Conservation (phyloP, 106 monocot species). For the Narthecium ossifragum region DNA sequence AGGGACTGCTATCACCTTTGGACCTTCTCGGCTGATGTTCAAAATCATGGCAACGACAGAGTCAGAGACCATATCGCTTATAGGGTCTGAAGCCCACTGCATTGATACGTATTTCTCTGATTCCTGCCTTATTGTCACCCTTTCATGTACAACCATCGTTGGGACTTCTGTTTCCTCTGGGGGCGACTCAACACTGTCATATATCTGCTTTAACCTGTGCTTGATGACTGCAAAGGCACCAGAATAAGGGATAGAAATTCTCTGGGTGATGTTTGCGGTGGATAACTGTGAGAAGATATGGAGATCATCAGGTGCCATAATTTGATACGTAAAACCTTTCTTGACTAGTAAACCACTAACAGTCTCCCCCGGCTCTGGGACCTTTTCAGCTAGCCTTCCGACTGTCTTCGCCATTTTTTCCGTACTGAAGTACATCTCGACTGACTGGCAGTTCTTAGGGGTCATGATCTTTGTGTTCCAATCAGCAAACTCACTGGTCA, state of each 20-base stretch:
- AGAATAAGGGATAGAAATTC: conserved; percentile 80
- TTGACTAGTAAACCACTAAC: conserved; percentile 86
- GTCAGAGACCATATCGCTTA: conserved; percentile 97
- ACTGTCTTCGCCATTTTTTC: conserved; percentile 98
- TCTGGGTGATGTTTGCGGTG: conserved; percentile 76
- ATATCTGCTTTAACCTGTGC: conserved; percentile 88
- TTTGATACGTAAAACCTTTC: conserved; percentile 96
- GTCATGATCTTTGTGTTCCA: conserved; percentile 68
- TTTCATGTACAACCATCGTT: conserved; percentile 68
- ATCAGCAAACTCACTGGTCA: conserved; percentile 54
- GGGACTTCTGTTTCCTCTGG: conserved; percentile 52
- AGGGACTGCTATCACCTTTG: conserved; percentile 51
- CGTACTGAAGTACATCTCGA: conserved; percentile 89
- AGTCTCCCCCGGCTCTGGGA: conserved; percentile 63
- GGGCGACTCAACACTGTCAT: conserved; percentile 70
- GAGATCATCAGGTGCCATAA: conserved; percentile 90
- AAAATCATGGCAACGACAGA: conserved; percentile 89
- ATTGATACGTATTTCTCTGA: conserved; percentile 64
- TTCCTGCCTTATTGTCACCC: conserved; percentile 79
- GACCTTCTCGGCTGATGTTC: conserved; percentile 82
- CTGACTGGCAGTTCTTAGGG: conserved; percentile 75
- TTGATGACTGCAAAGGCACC: conserved; percentile 86
- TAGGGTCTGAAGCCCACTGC: conserved; percentile 90
- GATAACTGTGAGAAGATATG: conserved; percentile 90
- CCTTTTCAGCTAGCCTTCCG: conserved; percentile 73